Evolutionary conservation across 1,284 basidiomycete genomes (phyloP).

Genomic region (Albatrellus sp.): DNA sequence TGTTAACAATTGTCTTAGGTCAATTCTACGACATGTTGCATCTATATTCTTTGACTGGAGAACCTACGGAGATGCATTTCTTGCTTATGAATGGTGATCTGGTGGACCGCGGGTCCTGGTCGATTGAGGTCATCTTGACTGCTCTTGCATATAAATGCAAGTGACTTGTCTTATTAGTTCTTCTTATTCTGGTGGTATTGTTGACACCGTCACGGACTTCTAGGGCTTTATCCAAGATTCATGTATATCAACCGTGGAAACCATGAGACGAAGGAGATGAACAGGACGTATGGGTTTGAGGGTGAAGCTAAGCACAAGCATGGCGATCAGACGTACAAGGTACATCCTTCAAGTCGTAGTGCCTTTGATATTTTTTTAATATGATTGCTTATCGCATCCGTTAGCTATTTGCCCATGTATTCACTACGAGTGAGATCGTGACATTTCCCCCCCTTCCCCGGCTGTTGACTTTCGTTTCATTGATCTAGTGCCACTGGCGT

Average conservation of each 20-base stretch:
- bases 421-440: conserved; percentile 66
- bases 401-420: conserved; percentile 89
- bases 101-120: conserved; percentile 96
- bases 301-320: conserved; percentile 95
- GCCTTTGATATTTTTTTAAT: not conserved
- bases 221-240: conserved; percentile 79
- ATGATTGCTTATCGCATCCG: conserved; percentile 6
- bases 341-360: conserved; percentile 13
- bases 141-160: conserved; percentile 94
- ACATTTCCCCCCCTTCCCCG: not conserved
- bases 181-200: not conserved
- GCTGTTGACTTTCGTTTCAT: not conserved
- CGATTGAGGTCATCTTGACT: conserved; percentile 89
- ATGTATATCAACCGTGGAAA: conserved; percentile 94
- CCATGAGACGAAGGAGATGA: conserved; percentile 93
- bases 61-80: conserved; percentile 71
- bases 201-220: too few relatives aligned
- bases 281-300: conserved; percentile 86
- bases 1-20: conserved; percentile 29
- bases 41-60: conserved; percentile 77
- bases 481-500: conserved; percentile 74
- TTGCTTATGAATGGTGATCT: conserved; percentile 93
- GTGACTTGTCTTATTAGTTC: conserved; percentile 14
- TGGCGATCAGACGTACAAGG: conserved; percentile 85
- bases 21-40: conserved; percentile 94